Evolutionary conservation across 495 filamentous ascomycete species (phyloP), one percentile per base, ranked within the genome.

Genomic region (Hypoxylon fuscum): DNA sequence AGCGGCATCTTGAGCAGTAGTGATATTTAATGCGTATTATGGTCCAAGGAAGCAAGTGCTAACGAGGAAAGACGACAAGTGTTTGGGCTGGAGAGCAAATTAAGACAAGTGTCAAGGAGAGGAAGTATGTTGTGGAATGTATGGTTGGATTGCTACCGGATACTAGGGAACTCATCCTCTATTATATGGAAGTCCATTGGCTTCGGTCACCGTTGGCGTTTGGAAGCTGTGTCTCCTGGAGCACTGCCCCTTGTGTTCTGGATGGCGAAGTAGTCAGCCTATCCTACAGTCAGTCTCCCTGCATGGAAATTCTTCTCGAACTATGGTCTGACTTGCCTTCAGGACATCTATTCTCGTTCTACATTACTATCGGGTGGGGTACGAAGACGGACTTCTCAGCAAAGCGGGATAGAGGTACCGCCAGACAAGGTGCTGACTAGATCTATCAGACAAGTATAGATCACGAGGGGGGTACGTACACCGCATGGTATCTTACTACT

Each of bases 1-100:
- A 72, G 69, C 11, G 63, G 34, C 69, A 72, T 72, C 18, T 51
- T 66, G 45, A 14, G 21, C 7, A 1, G 45, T 0, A 38, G n/a
- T 23, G 29, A 2, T 62, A 14, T 62, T 7, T 57, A 15, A 45
- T 15, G 11, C 25, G 10, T 53, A 14, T 49, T 29, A 10, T 2
- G 41, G 8, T 27, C n/a, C n/a, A 27, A 27, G 25, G 18, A 22
- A 51, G 23, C 50, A 18, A 53, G 40, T 55, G 50, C 44, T 48
- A 22, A n/a, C n/a, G n/a, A n/a, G n/a, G n/a, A n/a, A n/a, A n/a
- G n/a, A n/a, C n/a, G n/a, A 8, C 31, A 23, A 38, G 46, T 22
- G 31, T 37, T n/a, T n/a, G n/a, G n/a, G n/a, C n/a, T n/a, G n/a
- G n/a, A n/a, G n/a, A n/a, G n/a, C n/a, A n/a, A n/a, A n/a, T n/a